Conservation (phyloP, 2,329 filamentous ascomycete genomes). For the Phaeosphaeria sp. region DNA sequence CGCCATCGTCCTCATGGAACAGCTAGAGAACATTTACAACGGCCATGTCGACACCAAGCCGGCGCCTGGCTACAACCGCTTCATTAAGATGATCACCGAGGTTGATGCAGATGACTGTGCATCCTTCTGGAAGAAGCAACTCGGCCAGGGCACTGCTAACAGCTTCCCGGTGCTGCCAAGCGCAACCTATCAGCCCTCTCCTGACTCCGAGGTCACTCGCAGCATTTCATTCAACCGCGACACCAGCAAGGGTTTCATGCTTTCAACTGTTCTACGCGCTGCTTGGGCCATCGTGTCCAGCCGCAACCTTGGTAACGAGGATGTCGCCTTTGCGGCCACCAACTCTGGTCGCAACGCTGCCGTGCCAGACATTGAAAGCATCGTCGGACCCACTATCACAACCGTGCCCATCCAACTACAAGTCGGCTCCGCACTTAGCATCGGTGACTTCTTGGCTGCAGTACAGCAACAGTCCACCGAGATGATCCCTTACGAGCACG, state of each 20-base stretch:
- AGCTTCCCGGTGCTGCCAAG: slow-evolving; percentile 16
- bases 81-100: slow-evolving; percentile 19
- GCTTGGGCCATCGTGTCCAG: slow-evolving; percentile 38
- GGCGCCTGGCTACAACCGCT: slow-evolving; percentile 13
- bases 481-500: slow-evolving; percentile 40
- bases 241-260: background rate
- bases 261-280: slow-evolving; percentile 22
- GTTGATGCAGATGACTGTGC: background rate
- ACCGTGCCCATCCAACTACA: slow-evolving; percentile 42
- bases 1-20: slow-evolving; percentile 4
- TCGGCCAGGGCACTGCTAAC: background rate
- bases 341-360: slow-evolving; percentile 43
- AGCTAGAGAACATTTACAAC: slow-evolving; percentile 9
- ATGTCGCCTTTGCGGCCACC: slow-evolving; percentile 52
- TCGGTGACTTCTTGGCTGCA: slow-evolving; percentile 12
- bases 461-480: slow-evolving; percentile 21
- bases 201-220: slow-evolving; percentile 5
- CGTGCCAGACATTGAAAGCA: slow-evolving; percentile 43
- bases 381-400: slow-evolving; percentile 52
- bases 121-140: background rate
- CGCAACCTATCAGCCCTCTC: slow-evolving; percentile 10
- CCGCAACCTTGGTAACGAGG: slow-evolving; percentile 29
- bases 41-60: background rate
- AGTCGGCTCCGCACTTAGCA: slow-evolving; percentile 9
- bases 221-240: background rate